A percentile compares a stretch with the other conserved stretches of the same genome.
These are phyloP conservation scores for Excoecaria agallocha DNA, from an alignment of 345 rosid genomes.

Conservation along the genomic window DNA sequence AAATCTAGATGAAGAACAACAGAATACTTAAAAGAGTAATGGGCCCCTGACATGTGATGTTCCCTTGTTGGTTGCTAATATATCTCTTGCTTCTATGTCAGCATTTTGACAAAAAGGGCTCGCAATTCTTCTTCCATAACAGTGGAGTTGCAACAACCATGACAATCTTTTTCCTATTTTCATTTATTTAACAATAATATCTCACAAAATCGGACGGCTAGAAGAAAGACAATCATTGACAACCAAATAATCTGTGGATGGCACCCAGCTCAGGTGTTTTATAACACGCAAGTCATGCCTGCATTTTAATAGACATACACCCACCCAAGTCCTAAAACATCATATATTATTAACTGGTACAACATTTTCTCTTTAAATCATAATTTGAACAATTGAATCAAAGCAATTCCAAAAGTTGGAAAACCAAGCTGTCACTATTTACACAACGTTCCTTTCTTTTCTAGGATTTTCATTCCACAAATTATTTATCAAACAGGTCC, in stretches of 20 bases:
- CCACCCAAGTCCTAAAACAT: no score
- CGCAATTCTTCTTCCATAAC: neutral
- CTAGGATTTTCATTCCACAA: conserved; percentile 28
- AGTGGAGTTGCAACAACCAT: conserved; percentile 17
- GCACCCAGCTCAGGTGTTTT: conserved; percentile 3
- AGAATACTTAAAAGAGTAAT: no score
- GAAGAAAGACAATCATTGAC: neutral
- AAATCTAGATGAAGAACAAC: no score
- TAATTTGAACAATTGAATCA: neutral
- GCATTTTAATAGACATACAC: no score
- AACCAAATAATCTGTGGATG: conserved; percentile 15
- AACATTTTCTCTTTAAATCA: no score
- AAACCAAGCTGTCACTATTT: conserved; percentile 3
- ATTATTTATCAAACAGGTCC: conserved; percentile 63
- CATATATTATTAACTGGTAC: no score
- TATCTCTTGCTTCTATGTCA: conserved; percentile 7
- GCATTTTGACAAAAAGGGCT: neutral
- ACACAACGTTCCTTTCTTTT: conserved; percentile 15
- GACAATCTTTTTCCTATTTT: conserved; percentile 11
- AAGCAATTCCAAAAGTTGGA: neutral
- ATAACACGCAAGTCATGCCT: neutral
- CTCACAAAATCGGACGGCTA: conserved; percentile 10
- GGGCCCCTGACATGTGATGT: no score
- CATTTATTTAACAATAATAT: neutral
- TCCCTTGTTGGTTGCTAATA: no score